Evolutionary conservation across 768 basidiomycete genomes (phyloP), one percentile per base, ranked within the genome.

Genomic region (Hysterangium stoloniferum): DNA sequence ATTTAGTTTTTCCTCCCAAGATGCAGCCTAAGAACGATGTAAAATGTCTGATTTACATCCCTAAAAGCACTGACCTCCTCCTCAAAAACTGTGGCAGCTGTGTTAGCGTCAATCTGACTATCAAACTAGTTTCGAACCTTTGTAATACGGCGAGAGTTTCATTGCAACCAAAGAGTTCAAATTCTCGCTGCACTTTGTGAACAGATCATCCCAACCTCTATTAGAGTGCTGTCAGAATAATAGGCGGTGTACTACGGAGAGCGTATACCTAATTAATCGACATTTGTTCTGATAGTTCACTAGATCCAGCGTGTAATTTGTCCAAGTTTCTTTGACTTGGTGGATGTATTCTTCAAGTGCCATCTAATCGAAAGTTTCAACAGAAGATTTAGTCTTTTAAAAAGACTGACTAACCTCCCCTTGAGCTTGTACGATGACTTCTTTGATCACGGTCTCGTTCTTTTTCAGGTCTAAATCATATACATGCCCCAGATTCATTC

Each of bases 201-300:
- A 95, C 24, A 96, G 72, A 46, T 97, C 94, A 62, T 97, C 94
- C 93, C 93, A 97, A 17, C 91, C 93, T 64, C 92, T 91, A 59
- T 8, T 29, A 55, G 4, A 11, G 43, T 37, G 7, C 15, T 17
- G 22, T 35, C n/a, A 17, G 31, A n/a, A 33, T 29, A 6, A 19
- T 33, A n/a, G n/a, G 4, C 34, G 38, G 11, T 13, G 0, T 8
- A 43, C 31, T 56, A 46, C 48, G 17, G 35, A 47, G 22, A 33
- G 22, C 47, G 38, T 43, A 41, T 37, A 88, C 83, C 82, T 78
- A 56, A 99, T 98, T 22, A 99, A 76, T 45, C 96, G 86, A 59
- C 95, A 98, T 65, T 95, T 99, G 66, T 92, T 98, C 73, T 98
- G 96, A 63, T 98, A 99, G 64, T 97, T 95, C 58, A 97, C 89